A percentile compares a stretch with the other conserved stretches of the same genome.
These are phyloP conservation scores for Yamadazyma friedrichii DNA, from an alignment of 1,139 yeast genomes.

Conservation along the genomic window DNA sequence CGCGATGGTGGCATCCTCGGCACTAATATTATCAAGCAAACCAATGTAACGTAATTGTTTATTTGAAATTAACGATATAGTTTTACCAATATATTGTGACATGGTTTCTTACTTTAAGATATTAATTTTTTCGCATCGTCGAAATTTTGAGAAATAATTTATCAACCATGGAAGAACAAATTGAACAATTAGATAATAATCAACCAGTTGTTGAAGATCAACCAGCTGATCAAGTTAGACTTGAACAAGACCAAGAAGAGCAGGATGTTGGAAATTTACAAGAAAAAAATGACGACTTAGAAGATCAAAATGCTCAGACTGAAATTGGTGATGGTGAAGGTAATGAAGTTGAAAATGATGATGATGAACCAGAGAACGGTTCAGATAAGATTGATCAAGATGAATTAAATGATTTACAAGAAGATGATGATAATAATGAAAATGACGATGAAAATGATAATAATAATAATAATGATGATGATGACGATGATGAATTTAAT, in stretches of 20 bases:
- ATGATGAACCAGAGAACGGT: constrained; percentile 12
- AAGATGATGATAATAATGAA: constrained; percentile 6
- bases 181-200: not conserved
- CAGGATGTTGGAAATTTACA: constrained; percentile 8
- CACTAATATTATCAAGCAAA: constrained; percentile 78
- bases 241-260: not conserved
- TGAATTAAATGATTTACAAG: constrained; percentile 14
- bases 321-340: not conserved
- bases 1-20: constrained; percentile 89
- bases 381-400: constrained; percentile 12
- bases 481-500: constrained; percentile 20
- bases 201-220: not conserved
- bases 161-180: not conserved
- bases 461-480: constrained; percentile 12
- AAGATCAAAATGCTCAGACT: constrained; percentile 9
- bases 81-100: constrained; percentile 91
- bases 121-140: constrained; percentile 5
- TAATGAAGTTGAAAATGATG: constrained; percentile 3
- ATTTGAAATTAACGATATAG: constrained; percentile 84
- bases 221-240: not conserved
- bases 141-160: constrained; percentile 3
- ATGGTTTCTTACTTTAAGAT: constrained; percentile 26
- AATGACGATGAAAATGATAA: constrained; percentile 15
- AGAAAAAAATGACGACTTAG: constrained; percentile 15
- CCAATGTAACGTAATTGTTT: constrained; percentile 92